These are phyloP conservation scores for Aspergillus sp. DNA, from an alignment of 2,329 filamentous ascomycete genomes.

Conservation along the genomic window DNA sequence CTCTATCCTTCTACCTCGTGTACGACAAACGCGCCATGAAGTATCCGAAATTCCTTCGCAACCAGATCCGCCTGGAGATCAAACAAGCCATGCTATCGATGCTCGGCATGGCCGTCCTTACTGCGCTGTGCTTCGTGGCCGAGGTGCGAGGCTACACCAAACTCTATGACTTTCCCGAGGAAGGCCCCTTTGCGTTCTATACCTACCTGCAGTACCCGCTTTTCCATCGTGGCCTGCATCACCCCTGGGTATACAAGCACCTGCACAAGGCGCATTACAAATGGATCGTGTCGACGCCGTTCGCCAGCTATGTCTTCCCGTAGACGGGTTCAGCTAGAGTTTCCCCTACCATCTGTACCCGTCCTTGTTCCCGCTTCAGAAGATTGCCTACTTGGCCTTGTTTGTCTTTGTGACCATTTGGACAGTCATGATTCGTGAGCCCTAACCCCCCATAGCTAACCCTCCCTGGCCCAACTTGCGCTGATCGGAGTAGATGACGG, in stretches of 20 bases:
- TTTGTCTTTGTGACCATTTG: constrained; percentile 94
- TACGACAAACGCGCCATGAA: constrained; percentile 86
- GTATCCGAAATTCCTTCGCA: constrained; percentile 90
- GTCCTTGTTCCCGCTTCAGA: constrained; percentile 87
- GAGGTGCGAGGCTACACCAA: constrained; percentile 83
- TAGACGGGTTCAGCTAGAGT: constrained; percentile 86
- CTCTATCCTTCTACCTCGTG: constrained; percentile 54
- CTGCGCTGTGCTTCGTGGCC: constrained; percentile 73
- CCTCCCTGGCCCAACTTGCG: not conserved
- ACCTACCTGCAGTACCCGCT: constrained; percentile 78
- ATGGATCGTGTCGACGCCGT: constrained; percentile 98
- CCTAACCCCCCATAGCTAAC: constrained; percentile 1
- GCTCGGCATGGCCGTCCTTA: constrained; percentile 78
- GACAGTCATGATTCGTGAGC: constrained; percentile 77
- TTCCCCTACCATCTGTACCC: constrained; percentile 91
- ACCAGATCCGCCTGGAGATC: constrained; percentile 85
- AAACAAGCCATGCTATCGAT: constrained; percentile 70
- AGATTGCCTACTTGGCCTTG: constrained; percentile 78
- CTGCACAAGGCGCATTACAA: constrained; percentile 98
- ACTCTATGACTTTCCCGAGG: constrained; percentile 73
- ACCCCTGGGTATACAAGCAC: constrained; percentile 75
- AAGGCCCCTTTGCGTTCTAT: constrained; percentile 75
- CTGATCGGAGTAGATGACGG: constrained; percentile 63
- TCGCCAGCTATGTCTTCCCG: constrained; percentile 84
- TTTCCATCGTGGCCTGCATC: constrained; percentile 82